A percentile compares a stretch with the other conserved stretches of the same genome.
phyloP scores from a whole-genome alignment of 2,329 filamentous ascomycete species.

The Diaporthe longicolla region DNA sequence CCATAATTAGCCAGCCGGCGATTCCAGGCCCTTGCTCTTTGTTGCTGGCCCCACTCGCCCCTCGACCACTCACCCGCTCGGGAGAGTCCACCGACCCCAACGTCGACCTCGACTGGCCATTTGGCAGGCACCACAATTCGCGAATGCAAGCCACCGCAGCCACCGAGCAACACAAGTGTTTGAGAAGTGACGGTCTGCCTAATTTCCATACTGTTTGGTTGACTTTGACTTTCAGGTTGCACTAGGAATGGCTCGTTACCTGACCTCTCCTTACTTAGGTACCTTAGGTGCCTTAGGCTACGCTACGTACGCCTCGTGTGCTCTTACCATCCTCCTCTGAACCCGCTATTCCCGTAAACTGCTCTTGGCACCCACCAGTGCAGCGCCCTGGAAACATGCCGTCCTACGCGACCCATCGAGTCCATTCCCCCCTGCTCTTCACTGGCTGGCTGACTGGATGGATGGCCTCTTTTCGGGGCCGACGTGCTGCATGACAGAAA shows the following conservation, averaged over 20 bases:
- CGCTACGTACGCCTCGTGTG: conserved; percentile 21
- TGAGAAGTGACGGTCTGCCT: neutral
- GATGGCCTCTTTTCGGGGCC: neutral
- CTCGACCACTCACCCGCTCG: neutral
- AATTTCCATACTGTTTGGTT: too few relatives aligned
- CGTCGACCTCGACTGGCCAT: neutral
- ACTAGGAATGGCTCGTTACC: conserved; percentile 27
- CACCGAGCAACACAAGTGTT: conserved; percentile 1
- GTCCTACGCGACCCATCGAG: conserved; percentile 13
- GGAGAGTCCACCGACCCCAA: neutral
- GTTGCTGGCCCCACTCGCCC: neutral
- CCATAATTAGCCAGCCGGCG: conserved; percentile 35
- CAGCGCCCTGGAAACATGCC: conserved; percentile 16
- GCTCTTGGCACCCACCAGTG: conserved; percentile 34
- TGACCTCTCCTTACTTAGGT: neutral
- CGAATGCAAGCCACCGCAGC: conserved; percentile 14
- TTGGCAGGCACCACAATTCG: neutral
- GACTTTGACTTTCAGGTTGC: neutral
- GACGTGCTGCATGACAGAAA: neutral
- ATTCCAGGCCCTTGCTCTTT: conserved; percentile 17
- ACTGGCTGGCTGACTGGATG: neutral
- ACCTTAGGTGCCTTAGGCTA: too few relatives aligned
- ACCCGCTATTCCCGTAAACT: conserved; percentile 28
- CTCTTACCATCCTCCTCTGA: conserved; percentile 17
- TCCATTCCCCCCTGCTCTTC: neutral